phyloP scores from a whole-genome alignment of 371 early-diverging fungal species.

The Lichtheimia ornata region DNA sequence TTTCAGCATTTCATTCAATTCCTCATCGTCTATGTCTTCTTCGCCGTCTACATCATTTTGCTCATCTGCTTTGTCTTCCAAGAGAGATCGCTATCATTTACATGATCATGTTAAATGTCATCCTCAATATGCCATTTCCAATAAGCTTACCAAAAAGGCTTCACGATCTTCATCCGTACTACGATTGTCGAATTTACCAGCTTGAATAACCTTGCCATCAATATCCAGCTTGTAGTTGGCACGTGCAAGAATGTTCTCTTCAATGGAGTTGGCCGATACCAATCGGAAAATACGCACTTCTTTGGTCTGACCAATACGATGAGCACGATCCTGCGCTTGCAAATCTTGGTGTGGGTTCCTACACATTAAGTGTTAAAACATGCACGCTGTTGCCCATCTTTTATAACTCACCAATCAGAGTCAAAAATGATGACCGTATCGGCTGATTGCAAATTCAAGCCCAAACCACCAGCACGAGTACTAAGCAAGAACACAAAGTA shows the following conservation, averaged over 20 bases:
- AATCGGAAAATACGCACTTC: slow-evolving; percentile 98
- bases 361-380: neutral
- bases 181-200: slow-evolving; percentile 98
- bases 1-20: slow-evolving; percentile 85
- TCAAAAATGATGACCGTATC: slow-evolving; percentile 99
- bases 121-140: neutral
- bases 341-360: slow-evolving; percentile 98
- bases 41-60: slow-evolving; percentile 56
- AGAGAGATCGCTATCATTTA: slow-evolving; percentile 15
- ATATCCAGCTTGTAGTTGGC: slow-evolving; percentile 95
- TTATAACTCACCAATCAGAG: slow-evolving; percentile 83
- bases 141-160: slow-evolving; percentile 58
- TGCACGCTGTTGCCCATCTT: neutral
- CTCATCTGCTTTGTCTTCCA: slow-evolving; percentile 25
- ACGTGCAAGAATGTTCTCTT: slow-evolving; percentile 94
- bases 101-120: neutral
- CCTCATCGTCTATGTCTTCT: slow-evolving; percentile 78
- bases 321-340: slow-evolving; percentile 99
- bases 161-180: slow-evolving; percentile 93
- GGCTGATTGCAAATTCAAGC: slow-evolving; percentile 98
- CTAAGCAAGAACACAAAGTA: slow-evolving; percentile 95
- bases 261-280: slow-evolving; percentile 92
- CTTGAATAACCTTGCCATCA: slow-evolving; percentile 98
- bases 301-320: slow-evolving; percentile 99
- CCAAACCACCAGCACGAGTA: slow-evolving; percentile 99